A percentile compares a stretch with the other conserved stretches of the same genome.
Conservation (phyloP, 352 stramenopile species). For the Phytophthora crassamura region DNA sequence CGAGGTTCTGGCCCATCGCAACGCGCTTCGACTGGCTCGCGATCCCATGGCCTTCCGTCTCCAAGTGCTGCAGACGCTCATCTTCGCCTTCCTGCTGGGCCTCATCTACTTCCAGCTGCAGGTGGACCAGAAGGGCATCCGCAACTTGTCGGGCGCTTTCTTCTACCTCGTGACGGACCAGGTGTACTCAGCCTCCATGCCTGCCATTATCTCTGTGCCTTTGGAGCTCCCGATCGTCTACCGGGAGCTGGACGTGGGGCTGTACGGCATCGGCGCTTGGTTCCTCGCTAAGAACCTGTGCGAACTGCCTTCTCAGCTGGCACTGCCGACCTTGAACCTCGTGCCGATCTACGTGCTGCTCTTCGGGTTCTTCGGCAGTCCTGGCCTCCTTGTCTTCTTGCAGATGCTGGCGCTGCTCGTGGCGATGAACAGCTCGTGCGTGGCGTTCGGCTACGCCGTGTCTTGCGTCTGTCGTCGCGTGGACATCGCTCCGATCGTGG, state of each 20-base stretch:
- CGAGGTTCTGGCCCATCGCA: slow-evolving; percentile 42
- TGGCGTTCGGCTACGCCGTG: slow-evolving; percentile 52
- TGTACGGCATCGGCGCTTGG: slow-evolving; percentile 47
- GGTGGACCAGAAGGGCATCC: slow-evolving; percentile 44
- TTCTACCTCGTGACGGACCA: slow-evolving; percentile 59
- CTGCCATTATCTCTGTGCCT: slow-evolving; percentile 47
- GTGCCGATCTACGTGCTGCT: slow-evolving; percentile 48
- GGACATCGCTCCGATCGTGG: slow-evolving; percentile 54
- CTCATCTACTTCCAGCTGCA: slow-evolving; percentile 57
- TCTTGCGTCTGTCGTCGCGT: slow-evolving; percentile 46
- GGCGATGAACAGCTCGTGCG: slow-evolving; percentile 41
- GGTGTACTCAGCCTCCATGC: slow-evolving; percentile 41
- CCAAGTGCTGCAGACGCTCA: slow-evolving; percentile 39
- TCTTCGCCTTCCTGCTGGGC: slow-evolving; percentile 43
- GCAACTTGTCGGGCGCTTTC: slow-evolving; percentile 48
- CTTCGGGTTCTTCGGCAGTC: slow-evolving; percentile 27
- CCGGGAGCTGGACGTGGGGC: slow-evolving; percentile 41
- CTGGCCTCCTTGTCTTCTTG: slow-evolving; percentile 34
- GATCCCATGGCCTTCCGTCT: slow-evolving; percentile 41
- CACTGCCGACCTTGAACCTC: slow-evolving; percentile 41
- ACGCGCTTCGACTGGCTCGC: slow-evolving; percentile 38
- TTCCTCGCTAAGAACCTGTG: slow-evolving; percentile 56
- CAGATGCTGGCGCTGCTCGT: slow-evolving; percentile 39
- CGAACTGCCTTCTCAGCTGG: slow-evolving; percentile 40
- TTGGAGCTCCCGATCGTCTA: slow-evolving; percentile 50